Evolutionary conservation across 441 rosid species (phyloP).

Genomic region (Dalechampia spathulata): DNA sequence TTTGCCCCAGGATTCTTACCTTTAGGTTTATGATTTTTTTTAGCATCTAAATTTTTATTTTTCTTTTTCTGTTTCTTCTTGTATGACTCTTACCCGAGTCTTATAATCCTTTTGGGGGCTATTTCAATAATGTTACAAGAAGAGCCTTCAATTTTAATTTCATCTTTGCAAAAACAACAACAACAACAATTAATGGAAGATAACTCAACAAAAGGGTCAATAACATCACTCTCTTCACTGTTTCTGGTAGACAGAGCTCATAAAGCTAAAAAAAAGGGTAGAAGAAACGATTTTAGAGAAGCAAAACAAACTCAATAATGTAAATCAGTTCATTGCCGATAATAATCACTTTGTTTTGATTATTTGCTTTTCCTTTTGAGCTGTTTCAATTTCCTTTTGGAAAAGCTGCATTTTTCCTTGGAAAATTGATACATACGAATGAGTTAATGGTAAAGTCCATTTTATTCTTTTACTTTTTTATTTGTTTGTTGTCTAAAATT

Average conservation of each 20-base stretch:
- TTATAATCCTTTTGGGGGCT: constrained; percentile 48
- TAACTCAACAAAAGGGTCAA: constrained; percentile 36
- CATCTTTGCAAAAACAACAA: background rate
- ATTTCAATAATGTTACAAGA: constrained; percentile 67
- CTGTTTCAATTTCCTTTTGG: constrained; percentile 73
- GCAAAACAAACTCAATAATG: constrained; percentile 39
- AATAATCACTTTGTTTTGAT: constrained; percentile 51
- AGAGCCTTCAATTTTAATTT: no score
- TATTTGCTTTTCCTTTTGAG: constrained; percentile 64
- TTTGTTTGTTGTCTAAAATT: no score
- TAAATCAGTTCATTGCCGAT: constrained; percentile 52
- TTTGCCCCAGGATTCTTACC: constrained; percentile 92
- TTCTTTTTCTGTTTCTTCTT: background rate
- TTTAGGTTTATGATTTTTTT: constrained; percentile 55
- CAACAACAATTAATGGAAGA: constrained; percentile 24
- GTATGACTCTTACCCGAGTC: background rate
- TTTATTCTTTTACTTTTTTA: background rate
- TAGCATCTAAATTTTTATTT: background rate
- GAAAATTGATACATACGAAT: constrained; percentile 77
- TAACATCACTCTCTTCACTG: constrained; percentile 57
- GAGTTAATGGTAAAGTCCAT: constrained; percentile 86
- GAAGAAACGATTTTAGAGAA: constrained; percentile 52
- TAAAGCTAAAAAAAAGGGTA: constrained; percentile 62
- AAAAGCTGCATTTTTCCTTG: constrained; percentile 78
- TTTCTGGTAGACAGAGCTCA: constrained; percentile 50